A percentile compares a stretch with the other conserved stretches of the same genome.
Conservation (phyloP, 805 yeast species). For the Ogataea paradorogensis region DNA sequence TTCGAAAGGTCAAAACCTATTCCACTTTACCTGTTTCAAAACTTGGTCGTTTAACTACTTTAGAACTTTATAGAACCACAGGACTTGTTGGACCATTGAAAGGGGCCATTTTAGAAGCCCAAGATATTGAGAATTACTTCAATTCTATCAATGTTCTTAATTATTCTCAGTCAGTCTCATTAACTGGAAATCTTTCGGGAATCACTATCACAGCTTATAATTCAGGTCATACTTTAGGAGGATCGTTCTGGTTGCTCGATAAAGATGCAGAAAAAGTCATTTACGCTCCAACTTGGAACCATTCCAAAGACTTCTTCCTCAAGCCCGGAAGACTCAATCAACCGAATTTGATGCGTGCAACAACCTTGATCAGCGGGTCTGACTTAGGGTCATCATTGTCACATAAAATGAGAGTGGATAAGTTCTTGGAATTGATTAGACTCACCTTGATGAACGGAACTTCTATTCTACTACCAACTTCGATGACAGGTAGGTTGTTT, state of each 20-base stretch:
- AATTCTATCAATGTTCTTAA: conserved; percentile 69
- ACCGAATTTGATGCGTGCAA: conserved; percentile 69
- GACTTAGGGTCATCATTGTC: conserved; percentile 63
- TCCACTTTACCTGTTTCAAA: conserved; percentile 89
- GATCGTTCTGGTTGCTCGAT: conserved; percentile 80
- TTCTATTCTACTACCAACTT: conserved; percentile 77
- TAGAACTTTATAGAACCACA: conserved; percentile 71
- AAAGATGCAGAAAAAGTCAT: conserved; percentile 76
- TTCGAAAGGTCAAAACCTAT: conserved; percentile 69
- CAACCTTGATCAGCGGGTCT: conserved; percentile 75
- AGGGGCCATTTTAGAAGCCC: conserved; percentile 55
- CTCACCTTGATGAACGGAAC: conserved; percentile 73
- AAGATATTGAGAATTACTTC: conserved; percentile 77
- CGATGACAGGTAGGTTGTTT: conserved; percentile 75
- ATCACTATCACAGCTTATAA: conserved; percentile 74
- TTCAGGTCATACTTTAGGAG: conserved; percentile 93
- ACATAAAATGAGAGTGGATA: conserved; percentile 60
- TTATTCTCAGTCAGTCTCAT: conserved; percentile 69
- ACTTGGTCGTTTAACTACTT: conserved; percentile 78
- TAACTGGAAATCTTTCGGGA: conserved; percentile 59
- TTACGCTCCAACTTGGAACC: conserved; percentile 94
- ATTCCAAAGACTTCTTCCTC: conserved; percentile 80
- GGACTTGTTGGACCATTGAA: conserved; percentile 75
- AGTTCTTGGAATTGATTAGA: conserved; percentile 58
- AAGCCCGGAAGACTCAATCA: conserved; percentile 61